A percentile compares a stretch with the other conserved stretches of the same genome.
These are phyloP conservation scores for Pseudovirgaria hyperparasitica DNA, from an alignment of 2,329 filamentous ascomycete species.

Conservation along the genomic window DNA sequence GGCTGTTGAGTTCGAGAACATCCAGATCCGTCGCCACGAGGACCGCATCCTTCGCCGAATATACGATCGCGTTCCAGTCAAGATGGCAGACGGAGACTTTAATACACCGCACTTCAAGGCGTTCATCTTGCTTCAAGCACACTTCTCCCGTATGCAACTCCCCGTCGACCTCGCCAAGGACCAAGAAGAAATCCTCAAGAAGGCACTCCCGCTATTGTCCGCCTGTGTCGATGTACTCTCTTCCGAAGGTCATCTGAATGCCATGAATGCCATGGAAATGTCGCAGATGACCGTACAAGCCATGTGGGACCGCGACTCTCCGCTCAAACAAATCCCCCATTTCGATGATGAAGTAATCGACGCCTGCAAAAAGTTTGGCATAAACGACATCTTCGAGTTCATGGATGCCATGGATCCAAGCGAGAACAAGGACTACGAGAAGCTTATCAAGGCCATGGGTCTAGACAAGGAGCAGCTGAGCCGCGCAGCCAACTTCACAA, in stretches of 20 bases:
- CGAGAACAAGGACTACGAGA: constrained; percentile 71
- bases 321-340: constrained; percentile 94
- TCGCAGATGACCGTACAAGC: constrained; percentile 98
- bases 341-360: constrained; percentile 76
- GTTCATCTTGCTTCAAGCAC: constrained; percentile 91
- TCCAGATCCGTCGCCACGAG: constrained; percentile 90
- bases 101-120: constrained; percentile 98
- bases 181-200: constrained; percentile 75
- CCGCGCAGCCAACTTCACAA: constrained; percentile 89
- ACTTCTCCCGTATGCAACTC: constrained; percentile 94
- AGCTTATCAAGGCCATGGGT: constrained; percentile 64
- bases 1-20: constrained; percentile 88
- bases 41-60: constrained; percentile 78
- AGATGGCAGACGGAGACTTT: constrained; percentile 75
- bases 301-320: constrained; percentile 97
- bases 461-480: constrained; percentile 71
- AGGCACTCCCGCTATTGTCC: constrained; percentile 76
- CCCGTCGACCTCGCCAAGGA: constrained; percentile 93
- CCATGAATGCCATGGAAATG: constrained; percentile 98
- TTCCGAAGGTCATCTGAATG: constrained; percentile 90
- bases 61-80: constrained; percentile 88
- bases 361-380: constrained; percentile 64
- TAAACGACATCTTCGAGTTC: constrained; percentile 94
- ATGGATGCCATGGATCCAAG: constrained; percentile 98
- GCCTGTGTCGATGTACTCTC: constrained; percentile 91